A percentile compares a stretch with the other conserved stretches of the same genome.
Conservation (phyloP, 805 yeast genomes). For the Crinitomyces ghanaensis region DNA sequence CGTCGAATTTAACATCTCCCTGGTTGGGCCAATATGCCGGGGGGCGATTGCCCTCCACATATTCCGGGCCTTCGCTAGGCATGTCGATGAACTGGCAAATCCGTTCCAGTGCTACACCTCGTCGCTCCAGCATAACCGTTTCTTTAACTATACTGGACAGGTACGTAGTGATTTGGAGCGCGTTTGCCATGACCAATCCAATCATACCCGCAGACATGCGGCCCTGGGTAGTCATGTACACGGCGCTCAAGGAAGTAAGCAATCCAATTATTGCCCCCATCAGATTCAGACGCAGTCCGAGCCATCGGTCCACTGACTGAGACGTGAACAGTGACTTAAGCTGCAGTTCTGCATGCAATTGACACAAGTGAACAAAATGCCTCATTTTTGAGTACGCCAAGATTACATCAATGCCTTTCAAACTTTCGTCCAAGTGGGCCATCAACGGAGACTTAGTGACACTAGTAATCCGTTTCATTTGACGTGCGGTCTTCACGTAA, state of each 20-base stretch:
- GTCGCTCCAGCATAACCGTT: constrained; percentile 87
- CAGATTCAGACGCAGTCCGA: constrained; percentile 77
- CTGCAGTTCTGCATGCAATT: constrained; percentile 44
- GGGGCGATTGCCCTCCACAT: constrained; percentile 52
- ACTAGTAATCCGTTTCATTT: constrained; percentile 59
- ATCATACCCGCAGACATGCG: constrained; percentile 75
- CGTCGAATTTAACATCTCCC: constrained; percentile 51
- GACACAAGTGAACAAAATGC: constrained; percentile 43
- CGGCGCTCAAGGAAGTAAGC: constrained; percentile 53
- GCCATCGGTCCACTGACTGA: constrained; percentile 78
- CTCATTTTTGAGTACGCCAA: constrained; percentile 55
- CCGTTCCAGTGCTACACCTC: constrained; percentile 75
- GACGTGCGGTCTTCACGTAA: constrained; percentile 59
- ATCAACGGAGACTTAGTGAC: constrained; percentile 62
- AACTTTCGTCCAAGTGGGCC: constrained; percentile 69
- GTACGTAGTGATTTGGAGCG: constrained; percentile 71
- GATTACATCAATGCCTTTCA: constrained; percentile 64
- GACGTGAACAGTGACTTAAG: constrained; percentile 76
- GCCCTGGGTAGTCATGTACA: constrained; percentile 34
- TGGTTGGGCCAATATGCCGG: constrained; percentile 53
- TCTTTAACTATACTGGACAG: constrained; percentile 83
- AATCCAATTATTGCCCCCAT: constrained; percentile 35
- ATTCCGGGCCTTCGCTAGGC: constrained; percentile 52
- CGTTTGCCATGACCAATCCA: constrained; percentile 78
- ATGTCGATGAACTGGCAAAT: constrained; percentile 20